These are phyloP conservation scores for Candida sp. DNA, from an alignment of 1,139 yeast species.

Conservation along the genomic window DNA sequence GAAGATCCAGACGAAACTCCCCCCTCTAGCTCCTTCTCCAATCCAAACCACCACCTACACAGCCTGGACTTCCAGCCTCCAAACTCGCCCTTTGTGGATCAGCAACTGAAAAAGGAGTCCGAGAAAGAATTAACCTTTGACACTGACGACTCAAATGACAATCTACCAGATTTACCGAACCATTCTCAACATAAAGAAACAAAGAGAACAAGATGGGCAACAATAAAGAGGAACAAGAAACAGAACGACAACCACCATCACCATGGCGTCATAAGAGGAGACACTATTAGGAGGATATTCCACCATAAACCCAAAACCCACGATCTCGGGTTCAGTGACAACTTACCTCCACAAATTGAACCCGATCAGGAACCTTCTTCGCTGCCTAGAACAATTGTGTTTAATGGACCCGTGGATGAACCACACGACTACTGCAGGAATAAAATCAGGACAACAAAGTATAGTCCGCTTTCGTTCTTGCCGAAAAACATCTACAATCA, in stretches of 20 bases:
- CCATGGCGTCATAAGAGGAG: conserved; percentile 14
- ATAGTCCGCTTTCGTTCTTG: conserved; percentile 57
- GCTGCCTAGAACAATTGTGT: conserved; percentile 59
- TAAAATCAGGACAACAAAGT: conserved; percentile 63
- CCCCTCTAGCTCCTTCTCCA: conserved; percentile 11
- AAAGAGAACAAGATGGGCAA: conserved; percentile 87
- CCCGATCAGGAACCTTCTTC: conserved; percentile 16
- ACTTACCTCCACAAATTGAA: conserved; percentile 22
- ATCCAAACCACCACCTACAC: conserved; percentile 1
- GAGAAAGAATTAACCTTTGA: neutral
- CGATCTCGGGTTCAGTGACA: conserved; percentile 24
- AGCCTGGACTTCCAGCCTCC: neutral
- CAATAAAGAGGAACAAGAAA: conserved; percentile 43
- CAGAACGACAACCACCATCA: neutral
- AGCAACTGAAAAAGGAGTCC: neutral
- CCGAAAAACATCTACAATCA: conserved; percentile 58
- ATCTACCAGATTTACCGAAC: neutral
- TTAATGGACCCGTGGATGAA: conserved; percentile 60
- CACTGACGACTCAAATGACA: neutral
- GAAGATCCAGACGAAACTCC: neutral
- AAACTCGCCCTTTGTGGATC: conserved; percentile 18
- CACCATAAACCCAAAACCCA: conserved; percentile 25
- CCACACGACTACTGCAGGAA: conserved; percentile 67
- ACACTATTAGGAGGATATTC: conserved; percentile 17
- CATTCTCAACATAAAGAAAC: neutral